Percentiles rank a stretch among this genome's conserved stretches.
phyloP scores from a whole-genome alignment of 192 early-diverging fungal genomes.

The Backusella mclennaniae region DNA sequence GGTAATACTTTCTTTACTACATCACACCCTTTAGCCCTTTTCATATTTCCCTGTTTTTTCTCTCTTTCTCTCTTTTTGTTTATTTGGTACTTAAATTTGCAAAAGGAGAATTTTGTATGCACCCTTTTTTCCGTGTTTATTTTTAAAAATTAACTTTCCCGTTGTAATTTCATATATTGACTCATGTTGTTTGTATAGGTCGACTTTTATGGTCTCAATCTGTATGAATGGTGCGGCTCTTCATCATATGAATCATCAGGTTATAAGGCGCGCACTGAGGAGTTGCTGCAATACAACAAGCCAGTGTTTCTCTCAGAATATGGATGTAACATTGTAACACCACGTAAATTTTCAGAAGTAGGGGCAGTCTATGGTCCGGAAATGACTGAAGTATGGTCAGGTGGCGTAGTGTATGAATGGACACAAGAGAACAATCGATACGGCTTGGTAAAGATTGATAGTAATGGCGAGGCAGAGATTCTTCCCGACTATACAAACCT shows the following conservation, averaged over 20 bases:
- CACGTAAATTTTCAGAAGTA: constrained; percentile 69
- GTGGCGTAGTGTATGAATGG: constrained; percentile 77
- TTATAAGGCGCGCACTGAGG: constrained; percentile 60
- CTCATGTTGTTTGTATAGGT: constrained; percentile 32
- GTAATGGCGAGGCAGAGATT: constrained; percentile 37
- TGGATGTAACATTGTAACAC: constrained; percentile 69
- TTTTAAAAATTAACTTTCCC: not conserved
- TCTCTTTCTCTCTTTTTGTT: not conserved
- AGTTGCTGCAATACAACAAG: constrained; percentile 58
- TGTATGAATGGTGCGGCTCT: constrained; percentile 79
- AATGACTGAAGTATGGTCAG: constrained; percentile 67
- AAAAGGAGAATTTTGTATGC: not conserved
- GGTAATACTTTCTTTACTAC: constrained; percentile 11
- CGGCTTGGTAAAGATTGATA: constrained; percentile 62
- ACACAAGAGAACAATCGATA: constrained; percentile 74
- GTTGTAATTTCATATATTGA: not conserved
- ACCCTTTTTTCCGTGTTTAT: not conserved
- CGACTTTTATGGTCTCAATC: constrained; percentile 74
- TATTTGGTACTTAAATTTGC: not conserved
- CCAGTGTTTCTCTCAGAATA: constrained; percentile 76
- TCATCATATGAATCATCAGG: constrained; percentile 64
- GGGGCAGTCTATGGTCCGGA: constrained; percentile 63
- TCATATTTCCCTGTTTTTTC: not conserved
- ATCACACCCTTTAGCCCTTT: not conserved
- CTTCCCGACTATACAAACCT: constrained; percentile 64